phyloP scores from a whole-genome alignment of 495 filamentous ascomycete species.

The Xylaria longipes region DNA sequence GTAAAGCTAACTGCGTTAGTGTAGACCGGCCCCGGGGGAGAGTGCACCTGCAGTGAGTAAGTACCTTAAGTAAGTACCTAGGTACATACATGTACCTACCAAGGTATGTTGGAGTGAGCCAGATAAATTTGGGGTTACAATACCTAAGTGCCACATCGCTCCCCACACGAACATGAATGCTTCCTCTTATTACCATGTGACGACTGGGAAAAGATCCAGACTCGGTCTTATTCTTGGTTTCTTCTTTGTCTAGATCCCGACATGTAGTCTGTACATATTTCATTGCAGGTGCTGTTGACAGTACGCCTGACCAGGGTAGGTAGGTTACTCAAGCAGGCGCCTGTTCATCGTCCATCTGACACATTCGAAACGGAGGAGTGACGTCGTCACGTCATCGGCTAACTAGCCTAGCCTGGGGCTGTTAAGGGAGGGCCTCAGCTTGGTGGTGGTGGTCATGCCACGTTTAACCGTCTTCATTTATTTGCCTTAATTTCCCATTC shows the following conservation, averaged over 20 bases:
- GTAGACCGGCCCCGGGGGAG: too few relatives aligned
- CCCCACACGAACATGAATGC: too few relatives aligned
- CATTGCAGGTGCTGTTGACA: neutral
- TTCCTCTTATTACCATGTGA: too few relatives aligned
- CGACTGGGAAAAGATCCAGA: neutral
- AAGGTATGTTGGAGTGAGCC: too few relatives aligned
- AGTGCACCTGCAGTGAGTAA: too few relatives aligned
- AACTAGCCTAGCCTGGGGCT: neutral
- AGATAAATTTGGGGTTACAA: too few relatives aligned
- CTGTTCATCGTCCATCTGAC: slow-evolving; percentile 9
- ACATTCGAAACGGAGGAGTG: neutral
- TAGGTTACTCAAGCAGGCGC: neutral
- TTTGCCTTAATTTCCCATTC: neutral
- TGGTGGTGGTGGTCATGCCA: neutral
- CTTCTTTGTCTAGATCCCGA: neutral
- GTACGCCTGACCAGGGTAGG: neutral
- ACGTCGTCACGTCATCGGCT: slow-evolving; percentile 22
- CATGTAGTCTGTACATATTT: neutral
- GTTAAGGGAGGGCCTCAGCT: neutral
- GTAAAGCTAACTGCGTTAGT: neutral
- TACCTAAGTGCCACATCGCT: too few relatives aligned
- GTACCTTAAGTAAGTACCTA: too few relatives aligned
- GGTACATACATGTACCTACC: too few relatives aligned
- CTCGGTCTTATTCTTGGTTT: neutral
- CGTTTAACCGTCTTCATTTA: neutral